Percentiles rank a stretch among this genome's conserved stretches.
These are phyloP conservation scores for Magnusiomyces magnusii DNA, from an alignment of 1,139 yeast genomes.

Conservation along the genomic window DNA sequence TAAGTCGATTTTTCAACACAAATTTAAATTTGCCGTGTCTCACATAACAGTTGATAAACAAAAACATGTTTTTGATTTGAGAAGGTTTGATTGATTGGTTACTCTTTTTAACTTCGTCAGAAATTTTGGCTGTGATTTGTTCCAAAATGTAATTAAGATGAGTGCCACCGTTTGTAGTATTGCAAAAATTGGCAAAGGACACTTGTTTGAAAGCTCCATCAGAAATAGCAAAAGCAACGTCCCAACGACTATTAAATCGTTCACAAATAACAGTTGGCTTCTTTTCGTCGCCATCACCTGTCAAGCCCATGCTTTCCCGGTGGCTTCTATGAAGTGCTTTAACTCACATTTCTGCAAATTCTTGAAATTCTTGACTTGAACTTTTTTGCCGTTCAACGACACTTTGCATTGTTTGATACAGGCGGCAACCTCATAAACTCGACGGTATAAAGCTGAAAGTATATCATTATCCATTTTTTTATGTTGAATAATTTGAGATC, in stretches of 20 bases:
- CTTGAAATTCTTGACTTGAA: constrained; percentile 70
- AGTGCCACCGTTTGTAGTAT: constrained; percentile 96
- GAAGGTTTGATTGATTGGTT: constrained; percentile 74
- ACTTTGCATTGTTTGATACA: constrained; percentile 83
- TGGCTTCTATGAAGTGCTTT: constrained; percentile 51
- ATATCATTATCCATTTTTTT: constrained; percentile 78
- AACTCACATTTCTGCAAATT: constrained; percentile 81
- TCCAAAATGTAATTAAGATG: constrained; percentile 86
- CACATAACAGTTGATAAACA: constrained; percentile 85
- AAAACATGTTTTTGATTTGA: constrained; percentile 83
- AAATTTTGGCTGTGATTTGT: constrained; percentile 69
- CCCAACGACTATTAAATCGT: constrained; percentile 79
- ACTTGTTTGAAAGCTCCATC: constrained; percentile 87
- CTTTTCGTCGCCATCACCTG: constrained; percentile 30
- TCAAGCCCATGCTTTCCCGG: constrained; percentile 26
- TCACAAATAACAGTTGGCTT: constrained; percentile 74
- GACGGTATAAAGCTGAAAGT: constrained; percentile 76
- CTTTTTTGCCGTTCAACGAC: constrained; percentile 63
- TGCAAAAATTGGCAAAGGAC: constrained; percentile 95
- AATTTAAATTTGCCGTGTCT: constrained; percentile 98
- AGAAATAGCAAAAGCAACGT: constrained; percentile 88
- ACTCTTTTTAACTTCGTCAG: constrained; percentile 66
- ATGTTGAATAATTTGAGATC: constrained; percentile 80
- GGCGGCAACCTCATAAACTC: constrained; percentile 95
- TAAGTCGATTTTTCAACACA: constrained; percentile 93